Evolutionary conservation across 352 stramenopile species (phyloP), one percentile per base, ranked within the genome.

Genomic region (Phytophthora crassamura): DNA sequence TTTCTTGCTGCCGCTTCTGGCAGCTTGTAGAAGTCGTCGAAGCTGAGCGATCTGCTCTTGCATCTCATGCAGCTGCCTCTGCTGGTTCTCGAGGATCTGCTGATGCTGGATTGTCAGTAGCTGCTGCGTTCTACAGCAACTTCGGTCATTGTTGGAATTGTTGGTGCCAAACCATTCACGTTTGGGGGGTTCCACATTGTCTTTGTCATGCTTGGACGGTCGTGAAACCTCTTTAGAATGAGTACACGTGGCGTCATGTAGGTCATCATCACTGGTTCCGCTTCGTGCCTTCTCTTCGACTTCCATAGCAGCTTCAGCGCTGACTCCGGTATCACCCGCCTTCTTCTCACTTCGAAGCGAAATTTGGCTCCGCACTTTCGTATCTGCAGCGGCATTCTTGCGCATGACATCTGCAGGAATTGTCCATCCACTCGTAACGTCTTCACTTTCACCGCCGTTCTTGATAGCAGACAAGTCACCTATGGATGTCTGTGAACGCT

Each of bases 31-130:
- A 20, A 91, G 43, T 0, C 49, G 67, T 6, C 82, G 78, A 10
- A 93, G 57, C 25, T 88, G 70, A 8, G 64, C 48, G 39, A 94
- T 91, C 51, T 94, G 85, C 48, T 83, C 74, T 65, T 91, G 82
- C 74, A 94, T 81, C 34, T 90, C 81, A 20, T 82, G 75, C 14
- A 93, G 57, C 50, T 94, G 85, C 9, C 59, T 69, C 56, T 91
- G 80, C 34, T 94, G 85, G 6, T 91, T 88, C 47, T 92, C 82
- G 14, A 92, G 67, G 30, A 91, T 89, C 64, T 91, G 75, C 34
- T 94, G 85, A 38, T 94, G 85, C 53, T 91, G 82, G 33, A 86
- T 78, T 20, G 79, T 85, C 45, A 93, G 55, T 22, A 91, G 59
- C 42, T 89, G 75, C 43, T 93, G 82, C 0, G 81, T 78, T 33